Evolutionary conservation across 441 rosid species (phyloP).

Genomic region (Pelargonium cotyledonis): DNA sequence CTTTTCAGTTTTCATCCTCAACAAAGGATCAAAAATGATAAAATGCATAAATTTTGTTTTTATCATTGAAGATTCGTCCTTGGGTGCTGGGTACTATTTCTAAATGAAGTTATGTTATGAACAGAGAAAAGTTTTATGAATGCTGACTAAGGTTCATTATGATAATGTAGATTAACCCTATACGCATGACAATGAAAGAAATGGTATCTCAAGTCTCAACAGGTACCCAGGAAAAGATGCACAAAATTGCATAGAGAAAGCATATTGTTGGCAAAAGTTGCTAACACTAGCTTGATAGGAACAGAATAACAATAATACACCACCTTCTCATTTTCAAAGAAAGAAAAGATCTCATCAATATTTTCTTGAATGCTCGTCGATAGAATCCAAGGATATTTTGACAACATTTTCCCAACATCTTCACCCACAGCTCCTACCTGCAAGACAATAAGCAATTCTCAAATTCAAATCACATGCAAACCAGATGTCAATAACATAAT

Average conservation of each 20-base stretch:
- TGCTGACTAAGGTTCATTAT: background rate
- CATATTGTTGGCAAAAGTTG: background rate
- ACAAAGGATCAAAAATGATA: background rate
- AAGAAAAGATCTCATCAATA: slow-evolving; percentile 42
- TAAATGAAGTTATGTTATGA: background rate
- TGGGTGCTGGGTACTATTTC: background rate
- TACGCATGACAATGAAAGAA: background rate
- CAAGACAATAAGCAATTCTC: slow-evolving; percentile 15
- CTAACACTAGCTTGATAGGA: background rate
- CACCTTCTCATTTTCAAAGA: slow-evolving; percentile 57
- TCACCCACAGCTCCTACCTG: slow-evolving; percentile 43
- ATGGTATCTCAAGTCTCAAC: background rate
- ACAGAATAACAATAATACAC: slow-evolving; percentile 9
- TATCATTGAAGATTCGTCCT: background rate
- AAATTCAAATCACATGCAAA: slow-evolving; percentile 22
- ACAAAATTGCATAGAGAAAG: background rate
- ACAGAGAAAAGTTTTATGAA: background rate
- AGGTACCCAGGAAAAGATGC: background rate
- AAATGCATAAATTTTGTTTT: background rate
- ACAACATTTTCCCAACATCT: slow-evolving; percentile 51
- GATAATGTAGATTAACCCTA: background rate
- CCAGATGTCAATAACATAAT: slow-evolving; percentile 6
- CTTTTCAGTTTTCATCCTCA: no score
- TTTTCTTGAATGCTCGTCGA: slow-evolving; percentile 60
- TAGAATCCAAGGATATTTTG: slow-evolving; percentile 83